A percentile compares a stretch with the other conserved stretches of the same genome.
These are phyloP conservation scores for Fusarium tuaranense DNA, from an alignment of 2,329 filamentous ascomycete species.

Conservation along the genomic window DNA sequence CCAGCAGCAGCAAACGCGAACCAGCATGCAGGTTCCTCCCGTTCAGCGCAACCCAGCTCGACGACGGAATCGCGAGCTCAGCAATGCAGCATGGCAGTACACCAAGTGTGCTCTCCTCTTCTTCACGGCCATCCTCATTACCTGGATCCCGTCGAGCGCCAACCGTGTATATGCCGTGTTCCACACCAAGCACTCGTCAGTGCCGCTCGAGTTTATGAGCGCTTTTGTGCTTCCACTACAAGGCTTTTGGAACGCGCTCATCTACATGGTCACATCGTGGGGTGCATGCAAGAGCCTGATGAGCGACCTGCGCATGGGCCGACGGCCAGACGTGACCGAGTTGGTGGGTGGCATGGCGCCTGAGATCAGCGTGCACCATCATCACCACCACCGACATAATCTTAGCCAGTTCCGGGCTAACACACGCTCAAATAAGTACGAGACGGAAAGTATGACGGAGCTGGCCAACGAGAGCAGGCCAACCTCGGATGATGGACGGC, in stretches of 20 bases:
- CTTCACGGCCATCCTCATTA: constrained; percentile 77
- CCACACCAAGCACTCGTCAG: constrained; percentile 62
- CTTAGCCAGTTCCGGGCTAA: constrained; percentile 49
- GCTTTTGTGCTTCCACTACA: constrained; percentile 83
- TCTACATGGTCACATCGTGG: constrained; percentile 80
- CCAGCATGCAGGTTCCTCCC: constrained; percentile 9
- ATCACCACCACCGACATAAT: constrained; percentile 37
- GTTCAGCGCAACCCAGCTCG: constrained; percentile 45
- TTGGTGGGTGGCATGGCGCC: constrained; percentile 44
- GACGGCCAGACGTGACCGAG: constrained; percentile 49
- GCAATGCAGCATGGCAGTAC: constrained; percentile 75
- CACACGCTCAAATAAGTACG: constrained; percentile 51
- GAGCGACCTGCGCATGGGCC: constrained; percentile 49
- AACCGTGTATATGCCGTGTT: constrained; percentile 81
- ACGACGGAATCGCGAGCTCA: constrained; percentile 63
- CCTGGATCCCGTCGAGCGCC: constrained; percentile 81
- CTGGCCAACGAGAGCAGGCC: constrained; percentile 55
- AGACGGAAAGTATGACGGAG: constrained; percentile 65
- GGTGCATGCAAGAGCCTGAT: constrained; percentile 67
- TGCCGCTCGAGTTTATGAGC: constrained; percentile 75
- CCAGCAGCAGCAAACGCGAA: constrained; percentile 31
- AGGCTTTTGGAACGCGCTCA: constrained; percentile 86
- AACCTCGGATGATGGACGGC: constrained; percentile 49
- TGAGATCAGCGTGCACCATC: constrained; percentile 16
- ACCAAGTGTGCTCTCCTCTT: constrained; percentile 78